A percentile compares a stretch with the other conserved stretches of the same genome.
These are phyloP conservation scores for Fusarium lateritium DNA, from an alignment of 2,329 filamentous ascomycete genomes.

Conservation along the genomic window DNA sequence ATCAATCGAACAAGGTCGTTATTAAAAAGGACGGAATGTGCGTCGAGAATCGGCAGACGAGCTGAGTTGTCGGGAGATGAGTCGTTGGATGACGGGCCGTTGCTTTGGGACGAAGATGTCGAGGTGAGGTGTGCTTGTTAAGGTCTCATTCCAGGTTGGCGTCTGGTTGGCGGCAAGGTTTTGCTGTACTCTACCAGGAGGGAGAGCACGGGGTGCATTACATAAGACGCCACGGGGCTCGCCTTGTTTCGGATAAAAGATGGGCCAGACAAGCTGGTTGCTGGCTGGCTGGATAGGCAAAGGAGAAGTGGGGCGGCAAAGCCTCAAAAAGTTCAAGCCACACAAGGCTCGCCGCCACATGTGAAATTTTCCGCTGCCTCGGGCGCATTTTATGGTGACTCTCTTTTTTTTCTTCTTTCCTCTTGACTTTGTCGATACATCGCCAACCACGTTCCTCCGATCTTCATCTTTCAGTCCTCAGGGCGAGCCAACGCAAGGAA, in stretches of 20 bases:
- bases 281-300: conserved; percentile 1
- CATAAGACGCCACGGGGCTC: conserved; percentile 47
- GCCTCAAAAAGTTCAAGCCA: conserved; percentile 26
- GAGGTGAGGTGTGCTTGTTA: conserved; percentile 52
- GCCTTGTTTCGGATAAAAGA: conserved; percentile 43
- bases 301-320: conserved; percentile 2
- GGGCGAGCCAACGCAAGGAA: conserved; percentile 75
- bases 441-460: conserved; percentile 31
- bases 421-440: conserved; percentile 36
- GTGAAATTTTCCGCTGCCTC: conserved; percentile 45
- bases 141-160: conserved; percentile 59
- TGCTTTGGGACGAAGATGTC: conserved; percentile 47
- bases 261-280: conserved; percentile 6
- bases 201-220: conserved; percentile 51
- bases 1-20: conserved; percentile 35
- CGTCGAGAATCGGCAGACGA: conserved; percentile 32
- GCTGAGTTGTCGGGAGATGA: conserved; percentile 42
- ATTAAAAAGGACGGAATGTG: conserved; percentile 22
- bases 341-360: conserved; percentile 41
- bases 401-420: conserved; percentile 37
- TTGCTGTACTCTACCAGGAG: conserved; percentile 54
- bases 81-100: conserved; percentile 47
- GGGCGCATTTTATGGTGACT: conserved; percentile 30
- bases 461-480: conserved; percentile 51
- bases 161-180: conserved; percentile 59